A percentile compares a stretch with the other conserved stretches of the same genome.
These are phyloP conservation scores for Trichophyton benhamiae DNA, from an alignment of 2,329 filamentous ascomycete genomes.

Conservation along the genomic window DNA sequence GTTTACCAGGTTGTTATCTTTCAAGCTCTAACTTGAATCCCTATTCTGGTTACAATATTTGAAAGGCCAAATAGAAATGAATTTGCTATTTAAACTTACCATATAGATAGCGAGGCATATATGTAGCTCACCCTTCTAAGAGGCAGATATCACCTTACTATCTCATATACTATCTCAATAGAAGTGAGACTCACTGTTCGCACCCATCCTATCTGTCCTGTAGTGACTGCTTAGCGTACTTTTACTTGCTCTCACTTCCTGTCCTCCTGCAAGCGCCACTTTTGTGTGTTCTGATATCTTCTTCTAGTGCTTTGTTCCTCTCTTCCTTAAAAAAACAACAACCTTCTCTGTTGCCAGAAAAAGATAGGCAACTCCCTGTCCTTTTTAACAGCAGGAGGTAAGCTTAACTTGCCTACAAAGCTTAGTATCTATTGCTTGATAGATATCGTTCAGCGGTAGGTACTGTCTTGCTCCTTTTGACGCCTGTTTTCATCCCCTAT, in stretches of 20 bases:
- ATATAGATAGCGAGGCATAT: too few species aligned
- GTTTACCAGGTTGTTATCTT: background rate
- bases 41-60: too few species aligned
- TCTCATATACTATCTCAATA: background rate
- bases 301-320: background rate
- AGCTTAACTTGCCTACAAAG: background rate
- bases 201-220: background rate
- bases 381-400: background rate
- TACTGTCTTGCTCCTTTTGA: background rate
- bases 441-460: background rate
- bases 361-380: background rate
- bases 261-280: background rate
- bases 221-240: background rate
- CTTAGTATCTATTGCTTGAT: background rate
- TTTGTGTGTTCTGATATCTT: background rate
- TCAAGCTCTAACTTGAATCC: background rate
- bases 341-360: background rate
- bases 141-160: too few species aligned
- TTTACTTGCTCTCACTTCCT: background rate
- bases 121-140: too few species aligned
- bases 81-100: too few species aligned
- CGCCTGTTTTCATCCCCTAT: background rate
- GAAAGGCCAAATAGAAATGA: too few species aligned
- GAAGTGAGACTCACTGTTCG: too few species aligned
- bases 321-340: background rate